Evolutionary conservation across 768 basidiomycete genomes (phyloP).

Genomic region (Lactarius akahatsu): DNA sequence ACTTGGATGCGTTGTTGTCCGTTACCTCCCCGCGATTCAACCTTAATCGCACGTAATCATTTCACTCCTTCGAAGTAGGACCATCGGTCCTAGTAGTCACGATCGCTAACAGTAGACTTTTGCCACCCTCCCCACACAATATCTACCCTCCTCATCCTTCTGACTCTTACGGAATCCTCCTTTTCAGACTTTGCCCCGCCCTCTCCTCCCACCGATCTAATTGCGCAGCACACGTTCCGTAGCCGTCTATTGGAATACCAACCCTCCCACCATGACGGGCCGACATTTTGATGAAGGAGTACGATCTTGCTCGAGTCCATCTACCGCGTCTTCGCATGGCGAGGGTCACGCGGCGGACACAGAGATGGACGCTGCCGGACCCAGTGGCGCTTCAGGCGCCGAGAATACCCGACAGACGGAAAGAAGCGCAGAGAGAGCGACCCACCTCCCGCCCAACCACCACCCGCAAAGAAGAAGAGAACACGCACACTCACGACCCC

Average conservation of each 20-base stretch:
- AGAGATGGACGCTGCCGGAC: conserved; percentile 50
- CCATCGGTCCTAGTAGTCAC: conserved; percentile 22
- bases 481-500: conserved; percentile 84
- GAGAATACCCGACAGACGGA: conserved; percentile 31
- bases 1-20: conserved; percentile 25
- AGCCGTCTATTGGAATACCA: neutral
- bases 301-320: conserved; percentile 25
- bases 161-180: neutral
- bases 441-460: conserved; percentile 37
- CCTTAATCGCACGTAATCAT: conserved; percentile 27
- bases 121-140: conserved; percentile 11
- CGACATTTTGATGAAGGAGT: conserved; percentile 24
- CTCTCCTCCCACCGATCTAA: neutral
- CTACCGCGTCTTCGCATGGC: conserved; percentile 33
- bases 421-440: conserved; percentile 31
- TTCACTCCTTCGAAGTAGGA: conserved; percentile 23
- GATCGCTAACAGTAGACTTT: conserved; percentile 14
- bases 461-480: conserved; percentile 71
- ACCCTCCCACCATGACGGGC: conserved; percentile 15
- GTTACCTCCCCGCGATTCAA: conserved; percentile 13
- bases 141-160: conserved; percentile 9
- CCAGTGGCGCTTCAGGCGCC: conserved; percentile 42
- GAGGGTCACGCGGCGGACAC: conserved; percentile 53
- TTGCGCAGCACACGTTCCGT: neutral
- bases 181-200: neutral